Percentiles rank a stretch among this genome's conserved stretches.
Conservation (phyloP, 2,329 filamentous ascomycete genomes). For the Hypomyces perniciosus region DNA sequence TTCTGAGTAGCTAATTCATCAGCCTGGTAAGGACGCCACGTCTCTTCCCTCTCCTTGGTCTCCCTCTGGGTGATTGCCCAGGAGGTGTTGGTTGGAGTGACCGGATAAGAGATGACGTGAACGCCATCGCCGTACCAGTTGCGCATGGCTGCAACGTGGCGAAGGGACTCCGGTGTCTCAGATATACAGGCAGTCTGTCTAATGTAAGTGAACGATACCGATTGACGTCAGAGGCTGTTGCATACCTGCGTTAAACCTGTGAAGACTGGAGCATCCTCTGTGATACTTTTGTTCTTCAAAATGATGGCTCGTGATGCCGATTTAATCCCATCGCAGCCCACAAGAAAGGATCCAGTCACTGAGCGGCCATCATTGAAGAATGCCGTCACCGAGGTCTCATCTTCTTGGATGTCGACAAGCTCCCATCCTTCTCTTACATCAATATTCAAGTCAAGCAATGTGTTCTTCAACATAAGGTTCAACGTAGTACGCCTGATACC, state of each 20-base stretch:
- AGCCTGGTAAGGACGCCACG: slow-evolving; percentile 18
- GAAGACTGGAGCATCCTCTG: slow-evolving; percentile 15
- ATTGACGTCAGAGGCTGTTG: neutral
- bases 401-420: slow-evolving; percentile 17
- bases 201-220: neutral
- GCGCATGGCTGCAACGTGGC: slow-evolving; percentile 11
- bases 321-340: slow-evolving; percentile 22
- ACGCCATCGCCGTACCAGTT: slow-evolving; percentile 22
- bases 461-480: slow-evolving; percentile 15
- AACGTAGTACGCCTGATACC: slow-evolving; percentile 19
- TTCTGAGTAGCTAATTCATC: slow-evolving; percentile 15
- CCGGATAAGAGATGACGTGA: slow-evolving; percentile 20
- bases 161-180: slow-evolving; percentile 13
- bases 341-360: slow-evolving; percentile 18
- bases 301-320: slow-evolving; percentile 15
- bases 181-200: slow-evolving; percentile 19
- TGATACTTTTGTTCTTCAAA: slow-evolving; percentile 12
- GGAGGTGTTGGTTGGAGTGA: slow-evolving; percentile 16
- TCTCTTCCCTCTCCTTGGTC: slow-evolving; percentile 17
- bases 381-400: slow-evolving; percentile 17
- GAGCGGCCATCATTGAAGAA: slow-evolving; percentile 15
- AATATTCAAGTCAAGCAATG: slow-evolving; percentile 14
- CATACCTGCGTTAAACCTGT: slow-evolving; percentile 18
- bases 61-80: slow-evolving; percentile 21
- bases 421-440: slow-evolving; percentile 21